These are phyloP conservation scores for Ulmus americana DNA, from an alignment of 331 rosid genomes.

Conservation along the genomic window DNA sequence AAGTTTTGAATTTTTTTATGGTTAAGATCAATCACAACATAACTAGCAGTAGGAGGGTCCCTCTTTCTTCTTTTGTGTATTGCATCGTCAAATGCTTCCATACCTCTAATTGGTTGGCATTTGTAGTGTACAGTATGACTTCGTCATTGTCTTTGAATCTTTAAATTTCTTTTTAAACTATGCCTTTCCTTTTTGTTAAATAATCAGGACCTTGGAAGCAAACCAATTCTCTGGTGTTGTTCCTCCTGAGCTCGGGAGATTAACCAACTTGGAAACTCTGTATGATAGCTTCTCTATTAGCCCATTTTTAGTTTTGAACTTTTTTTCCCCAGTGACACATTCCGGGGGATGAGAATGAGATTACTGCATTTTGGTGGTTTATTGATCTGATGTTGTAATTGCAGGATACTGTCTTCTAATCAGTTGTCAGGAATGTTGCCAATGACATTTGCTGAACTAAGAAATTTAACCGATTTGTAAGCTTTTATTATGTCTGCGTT, in stretches of 20 bases:
- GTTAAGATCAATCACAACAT: background rate
- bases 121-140: background rate
- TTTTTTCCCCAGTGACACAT: constrained; percentile 1
- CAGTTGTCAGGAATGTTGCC: constrained; percentile 63
- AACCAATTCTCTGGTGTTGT: constrained; percentile 28
- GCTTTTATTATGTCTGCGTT: constrained; percentile 17
- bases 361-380: constrained; percentile 2
- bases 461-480: constrained; percentile 59
- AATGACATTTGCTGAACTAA: constrained; percentile 38
- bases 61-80: background rate
- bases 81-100: background rate
- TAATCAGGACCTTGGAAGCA: constrained; percentile 22
- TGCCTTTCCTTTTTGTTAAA: background rate
- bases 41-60: background rate
- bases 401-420: constrained; percentile 75
- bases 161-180: background rate
- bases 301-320: background rate
- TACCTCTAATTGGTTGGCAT: background rate
- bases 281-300: constrained; percentile 30
- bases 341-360: constrained; percentile 17
- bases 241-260: constrained; percentile 41
- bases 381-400: constrained; percentile 11
- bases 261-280: constrained; percentile 51
- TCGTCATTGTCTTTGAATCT: background rate
- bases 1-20: constrained; percentile 23